Evolutionary conservation across 495 filamentous ascomycete species (phyloP), one percentile per base, ranked within the genome.

Genomic region (Platismatia glauca): DNA sequence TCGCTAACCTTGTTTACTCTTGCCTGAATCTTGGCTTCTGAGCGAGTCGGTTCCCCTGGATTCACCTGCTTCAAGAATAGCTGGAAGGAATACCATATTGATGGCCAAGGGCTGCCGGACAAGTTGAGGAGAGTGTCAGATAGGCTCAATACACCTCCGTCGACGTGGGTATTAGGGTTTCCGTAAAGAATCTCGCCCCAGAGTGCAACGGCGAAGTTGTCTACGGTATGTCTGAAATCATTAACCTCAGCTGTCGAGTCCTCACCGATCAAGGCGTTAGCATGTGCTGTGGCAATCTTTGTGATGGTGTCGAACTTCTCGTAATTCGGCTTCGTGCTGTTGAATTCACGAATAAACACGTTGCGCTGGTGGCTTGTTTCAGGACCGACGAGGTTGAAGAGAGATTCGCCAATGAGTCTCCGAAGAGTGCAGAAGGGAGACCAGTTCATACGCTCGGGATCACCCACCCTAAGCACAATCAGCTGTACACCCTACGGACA

Each of bases 391-490:
- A 61, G 31, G 56, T 67, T 66, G 57, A 67, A 67, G 52, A 67
- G 63, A 60, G 53, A 29, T 24, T 66, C 20, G 55, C 64, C 64
- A 39, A 67, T 67, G 35, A 67, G 55, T 38, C 64, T 65, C 55
- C 64, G 62, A 60, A 67, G 64, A 55, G 64, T 67, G 24, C 27
- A 65, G 39, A 66, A 67, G 35, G 64, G 64, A 60, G 64, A 67
- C 63, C 55, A 67, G 52, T 31, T 65, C 55, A 66, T 67, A 48
- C 43, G 55, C 55, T 39, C 63, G 55, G 55, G 44, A 59, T 61
- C 41, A 67, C 64, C 64, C 29, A 66, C 64, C 55, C 64, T 67
- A 39, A 48, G 27, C 9, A 43, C 27, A 20, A 31, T 67, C 41
- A 61, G 39, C 12, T 27, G 59, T 16, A 66, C 61, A 65, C 29